phyloP scores from a whole-genome alignment of 441 rosid species.

The Erodium texanum region DNA sequence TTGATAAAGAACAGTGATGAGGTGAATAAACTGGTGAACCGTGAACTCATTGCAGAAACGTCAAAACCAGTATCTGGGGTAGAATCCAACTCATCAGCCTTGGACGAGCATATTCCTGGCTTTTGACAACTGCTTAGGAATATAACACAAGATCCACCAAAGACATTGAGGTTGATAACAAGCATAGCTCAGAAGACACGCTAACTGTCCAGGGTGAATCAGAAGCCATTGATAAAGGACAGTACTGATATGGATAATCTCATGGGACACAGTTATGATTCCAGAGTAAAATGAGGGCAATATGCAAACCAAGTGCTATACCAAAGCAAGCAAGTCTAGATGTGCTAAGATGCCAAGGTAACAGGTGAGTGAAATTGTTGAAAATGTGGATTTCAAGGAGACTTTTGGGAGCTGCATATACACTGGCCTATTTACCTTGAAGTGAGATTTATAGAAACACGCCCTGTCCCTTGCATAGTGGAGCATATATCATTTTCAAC shows the following conservation, averaged over 20 bases:
- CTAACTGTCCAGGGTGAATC: constrained; percentile 10
- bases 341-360: neutral
- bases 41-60: neutral
- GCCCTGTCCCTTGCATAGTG: neutral
- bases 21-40: neutral
- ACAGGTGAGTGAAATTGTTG: neutral
- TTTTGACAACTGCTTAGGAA: neutral
- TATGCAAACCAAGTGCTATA: constrained; percentile 6
- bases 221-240: neutral
- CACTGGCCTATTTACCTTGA: constrained; percentile 1
- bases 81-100: neutral
- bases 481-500: neutral
- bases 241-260: neutral
- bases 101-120: neutral
- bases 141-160: neutral
- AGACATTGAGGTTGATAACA: neutral
- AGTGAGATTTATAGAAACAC: neutral
- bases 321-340: neutral
- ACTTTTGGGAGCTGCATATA: constrained; percentile 4
- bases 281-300: constrained; percentile 1
- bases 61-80: constrained; percentile 9
- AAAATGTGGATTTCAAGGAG: constrained; percentile 2
- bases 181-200: constrained; percentile 3
- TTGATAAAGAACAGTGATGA: neutral
- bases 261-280: neutral